These are phyloP conservation scores for Agaricus blazei DNA, from an alignment of 768 basidiomycete genomes.

Conservation along the genomic window DNA sequence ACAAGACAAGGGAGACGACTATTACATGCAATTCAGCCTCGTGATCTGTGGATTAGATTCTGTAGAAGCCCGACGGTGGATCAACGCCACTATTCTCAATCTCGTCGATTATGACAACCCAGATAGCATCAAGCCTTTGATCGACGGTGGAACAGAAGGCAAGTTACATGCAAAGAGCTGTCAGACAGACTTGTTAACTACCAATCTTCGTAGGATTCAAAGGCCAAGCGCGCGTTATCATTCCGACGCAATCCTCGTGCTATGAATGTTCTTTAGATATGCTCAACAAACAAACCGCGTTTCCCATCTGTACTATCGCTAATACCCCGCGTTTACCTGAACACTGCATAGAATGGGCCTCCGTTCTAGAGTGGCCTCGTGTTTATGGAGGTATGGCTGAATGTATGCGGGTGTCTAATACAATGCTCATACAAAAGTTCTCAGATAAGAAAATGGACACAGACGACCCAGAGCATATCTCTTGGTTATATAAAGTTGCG, in stretches of 20 bases:
- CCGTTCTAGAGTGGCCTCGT: slow-evolving; percentile 97
- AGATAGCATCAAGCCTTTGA: slow-evolving; percentile 92
- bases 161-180: background rate
- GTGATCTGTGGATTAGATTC: slow-evolving; percentile 98
- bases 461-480: slow-evolving; percentile 95
- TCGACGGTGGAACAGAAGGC: slow-evolving; percentile 99
- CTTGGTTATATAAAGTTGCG: slow-evolving; percentile 85
- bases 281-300: slow-evolving; percentile 95
- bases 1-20: slow-evolving; percentile 93
- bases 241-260: slow-evolving; percentile 92
- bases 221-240: slow-evolving; percentile 95
- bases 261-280: slow-evolving; percentile 98
- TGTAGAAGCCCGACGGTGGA: slow-evolving; percentile 96
- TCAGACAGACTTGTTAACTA: background rate
- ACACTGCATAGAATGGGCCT: slow-evolving; percentile 99
- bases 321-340: slow-evolving; percentile 98
- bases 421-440: background rate
- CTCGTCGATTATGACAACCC: slow-evolving; percentile 91
- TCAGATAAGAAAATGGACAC: slow-evolving; percentile 95
- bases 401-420: background rate
- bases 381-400: slow-evolving; percentile 68
- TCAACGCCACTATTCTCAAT: slow-evolving; percentile 95
- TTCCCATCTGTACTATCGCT: slow-evolving; percentile 98
- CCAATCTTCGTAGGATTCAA: slow-evolving; percentile 72
- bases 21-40: slow-evolving; percentile 95